These are phyloP conservation scores for Fusarium clavum DNA, from an alignment of 2,329 filamentous ascomycete genomes.

Conservation along the genomic window DNA sequence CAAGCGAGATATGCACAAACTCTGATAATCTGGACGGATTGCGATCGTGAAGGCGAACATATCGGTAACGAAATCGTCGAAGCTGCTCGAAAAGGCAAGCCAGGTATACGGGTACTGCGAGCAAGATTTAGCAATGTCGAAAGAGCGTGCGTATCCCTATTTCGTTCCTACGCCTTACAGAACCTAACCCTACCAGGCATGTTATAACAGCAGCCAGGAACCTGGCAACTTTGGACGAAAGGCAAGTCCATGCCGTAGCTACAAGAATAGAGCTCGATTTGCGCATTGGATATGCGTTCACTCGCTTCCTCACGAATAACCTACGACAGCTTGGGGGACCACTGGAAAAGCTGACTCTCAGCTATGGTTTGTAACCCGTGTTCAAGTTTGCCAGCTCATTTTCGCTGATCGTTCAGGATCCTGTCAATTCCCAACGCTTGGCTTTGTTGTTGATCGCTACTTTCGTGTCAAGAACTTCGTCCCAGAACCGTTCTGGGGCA, in stretches of 20 bases:
- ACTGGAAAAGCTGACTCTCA: slow-evolving; percentile 75
- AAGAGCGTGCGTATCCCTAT: slow-evolving; percentile 70
- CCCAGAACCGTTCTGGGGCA: slow-evolving; percentile 91
- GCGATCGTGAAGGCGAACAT: slow-evolving; percentile 96
- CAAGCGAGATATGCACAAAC: slow-evolving; percentile 79
- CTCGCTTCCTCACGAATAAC: slow-evolving; percentile 83
- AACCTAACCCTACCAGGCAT: slow-evolving; percentile 67
- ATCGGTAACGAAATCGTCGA: slow-evolving; percentile 92
- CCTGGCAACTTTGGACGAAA: slow-evolving; percentile 83
- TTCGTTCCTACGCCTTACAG: not conserved
- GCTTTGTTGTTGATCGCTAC: slow-evolving; percentile 97
- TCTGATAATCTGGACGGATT: slow-evolving; percentile 98
- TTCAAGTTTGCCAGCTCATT: not conserved
- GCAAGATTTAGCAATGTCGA: slow-evolving; percentile 98
- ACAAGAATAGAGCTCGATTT: slow-evolving; percentile 93
- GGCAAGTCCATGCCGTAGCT: slow-evolving; percentile 86
- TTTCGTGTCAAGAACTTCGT: slow-evolving; percentile 94
- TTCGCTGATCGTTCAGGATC: slow-evolving; percentile 66
- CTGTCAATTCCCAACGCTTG: slow-evolving; percentile 96
- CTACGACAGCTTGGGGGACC: slow-evolving; percentile 78
- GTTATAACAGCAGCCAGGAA: slow-evolving; percentile 84
- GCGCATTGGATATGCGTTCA: slow-evolving; percentile 92
- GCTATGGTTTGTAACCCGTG: slow-evolving; percentile 72
- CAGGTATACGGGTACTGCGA: slow-evolving; percentile 80
- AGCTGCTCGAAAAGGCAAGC: slow-evolving; percentile 80